Conservation (phyloP, 1,139 yeast species). For the Taphrina wiesneri region DNA sequence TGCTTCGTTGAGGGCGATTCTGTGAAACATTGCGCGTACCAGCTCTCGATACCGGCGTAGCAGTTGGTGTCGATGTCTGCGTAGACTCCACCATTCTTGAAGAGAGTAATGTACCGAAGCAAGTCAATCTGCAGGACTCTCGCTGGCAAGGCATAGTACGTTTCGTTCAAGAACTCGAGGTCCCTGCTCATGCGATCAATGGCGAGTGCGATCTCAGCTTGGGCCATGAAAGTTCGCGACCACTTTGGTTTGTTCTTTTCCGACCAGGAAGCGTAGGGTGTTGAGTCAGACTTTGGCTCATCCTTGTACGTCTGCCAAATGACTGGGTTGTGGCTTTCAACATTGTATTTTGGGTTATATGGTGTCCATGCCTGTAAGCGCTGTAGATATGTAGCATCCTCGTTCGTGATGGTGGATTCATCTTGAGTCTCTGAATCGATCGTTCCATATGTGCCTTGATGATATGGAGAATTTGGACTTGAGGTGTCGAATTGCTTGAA, state of each 20-base stretch:
- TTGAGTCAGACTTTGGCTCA: constrained; percentile 15
- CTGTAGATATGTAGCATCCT: neutral
- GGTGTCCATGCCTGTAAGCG: constrained; percentile 16
- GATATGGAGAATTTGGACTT: neutral
- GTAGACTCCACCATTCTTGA: constrained; percentile 93
- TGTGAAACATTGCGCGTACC: constrained; percentile 20
- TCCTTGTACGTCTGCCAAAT: constrained; percentile 22
- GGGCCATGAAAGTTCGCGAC: constrained; percentile 18
- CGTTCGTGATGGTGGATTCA: neutral
- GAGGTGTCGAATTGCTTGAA: constrained; percentile 26
- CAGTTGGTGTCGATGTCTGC: constrained; percentile 77
- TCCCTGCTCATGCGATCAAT: constrained; percentile 17
- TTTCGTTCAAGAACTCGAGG: constrained; percentile 52
- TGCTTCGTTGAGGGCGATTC: neutral
- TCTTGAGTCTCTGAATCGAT: neutral
- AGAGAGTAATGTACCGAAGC: constrained; percentile 77
- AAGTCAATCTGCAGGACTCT: constrained; percentile 83
- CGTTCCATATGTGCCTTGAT: constrained; percentile 4
- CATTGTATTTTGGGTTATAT: neutral
- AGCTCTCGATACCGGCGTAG: constrained; percentile 14
- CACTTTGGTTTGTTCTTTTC: constrained; percentile 9
- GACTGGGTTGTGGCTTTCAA: constrained; percentile 20
- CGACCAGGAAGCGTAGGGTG: constrained; percentile 22
- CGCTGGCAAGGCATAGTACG: constrained; percentile 75
- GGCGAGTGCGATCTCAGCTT: neutral